Evolutionary conservation across 805 yeast genomes (phyloP).

Genomic region (Isabelozyma gotoi): DNA sequence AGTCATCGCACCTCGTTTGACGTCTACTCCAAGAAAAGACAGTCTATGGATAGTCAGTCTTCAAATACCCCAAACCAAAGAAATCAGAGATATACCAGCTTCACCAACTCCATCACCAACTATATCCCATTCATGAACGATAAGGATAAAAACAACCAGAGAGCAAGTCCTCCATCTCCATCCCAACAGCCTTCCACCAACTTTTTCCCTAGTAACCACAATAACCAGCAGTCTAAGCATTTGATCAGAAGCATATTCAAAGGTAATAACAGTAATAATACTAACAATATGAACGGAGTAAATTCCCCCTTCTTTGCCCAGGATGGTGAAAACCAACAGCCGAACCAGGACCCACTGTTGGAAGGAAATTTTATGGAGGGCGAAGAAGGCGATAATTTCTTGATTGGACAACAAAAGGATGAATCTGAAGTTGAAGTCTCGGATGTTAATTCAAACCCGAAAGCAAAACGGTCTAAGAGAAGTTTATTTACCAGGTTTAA

Average conservation of each 20-base stretch:
- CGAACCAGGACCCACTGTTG: neutral
- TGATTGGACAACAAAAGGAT: slow-evolving; percentile 21
- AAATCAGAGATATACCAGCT: slow-evolving; percentile 26
- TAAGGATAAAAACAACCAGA: slow-evolving; percentile 14
- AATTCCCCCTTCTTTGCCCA: slow-evolving; percentile 1
- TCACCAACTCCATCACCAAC: slow-evolving; percentile 36
- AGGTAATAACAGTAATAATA: slow-evolving; percentile 6
- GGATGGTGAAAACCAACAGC: slow-evolving; percentile 1
- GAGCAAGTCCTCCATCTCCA: slow-evolving; percentile 13
- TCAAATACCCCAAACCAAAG: slow-evolving; percentile 8
- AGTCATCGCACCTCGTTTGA: slow-evolving; percentile 33
- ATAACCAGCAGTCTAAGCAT: slow-evolving; percentile 25
- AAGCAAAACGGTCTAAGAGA: slow-evolving; percentile 31
- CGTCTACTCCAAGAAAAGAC: slow-evolving; percentile 25
- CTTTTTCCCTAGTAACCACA: slow-evolving; percentile 2
- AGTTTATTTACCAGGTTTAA: slow-evolving; percentile 42
- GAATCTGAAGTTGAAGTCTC: slow-evolving; percentile 14
- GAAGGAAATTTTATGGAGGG: slow-evolving; percentile 4
- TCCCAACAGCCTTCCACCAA: slow-evolving; percentile 6
- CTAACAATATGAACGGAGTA: neutral
- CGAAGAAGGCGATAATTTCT: slow-evolving; percentile 9
- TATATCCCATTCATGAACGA: slow-evolving; percentile 44
- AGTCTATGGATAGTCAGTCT: slow-evolving; percentile 30
- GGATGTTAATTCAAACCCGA: slow-evolving; percentile 12
- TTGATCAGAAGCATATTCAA: slow-evolving; percentile 34